These are phyloP conservation scores for Naganishia liquefaciens DNA, from an alignment of 1,284 basidiomycete species.

Conservation along the genomic window DNA sequence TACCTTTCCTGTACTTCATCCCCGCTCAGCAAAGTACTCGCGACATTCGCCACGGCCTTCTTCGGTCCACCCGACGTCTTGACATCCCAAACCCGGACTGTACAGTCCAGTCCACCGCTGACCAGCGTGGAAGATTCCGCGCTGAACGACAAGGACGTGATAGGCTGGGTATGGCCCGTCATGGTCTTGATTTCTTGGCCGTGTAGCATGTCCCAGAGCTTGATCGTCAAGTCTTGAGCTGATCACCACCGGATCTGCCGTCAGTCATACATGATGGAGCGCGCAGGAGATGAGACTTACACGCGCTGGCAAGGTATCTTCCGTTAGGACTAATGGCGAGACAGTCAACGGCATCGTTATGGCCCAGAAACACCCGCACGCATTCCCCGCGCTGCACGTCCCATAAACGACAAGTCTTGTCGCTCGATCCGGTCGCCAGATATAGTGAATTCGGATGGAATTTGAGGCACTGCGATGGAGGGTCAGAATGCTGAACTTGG, in stretches of 20 bases:
- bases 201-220: conserved; percentile 93
- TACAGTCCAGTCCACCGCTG: conserved; percentile 87
- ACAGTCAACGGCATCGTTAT: conserved; percentile 84
- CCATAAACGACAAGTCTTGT: conserved; percentile 94
- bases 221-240: conserved; percentile 91
- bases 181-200: conserved; percentile 94
- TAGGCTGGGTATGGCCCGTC: conserved; percentile 84
- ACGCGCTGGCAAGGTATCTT: conserved; percentile 85
- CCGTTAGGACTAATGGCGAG: conserved; percentile 92
- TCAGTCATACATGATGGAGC: background rate
- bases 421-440: conserved; percentile 93
- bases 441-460: conserved; percentile 99
- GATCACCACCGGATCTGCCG: conserved; percentile 20
- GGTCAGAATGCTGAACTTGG: conserved; percentile 1
- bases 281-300: conserved; percentile 55
- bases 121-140: conserved; percentile 87
- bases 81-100: conserved; percentile 95
- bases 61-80: conserved; percentile 69
- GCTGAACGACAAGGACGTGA: conserved; percentile 88
- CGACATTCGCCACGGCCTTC: conserved; percentile 58
- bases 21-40: conserved; percentile 40
- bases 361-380: conserved; percentile 92
- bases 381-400: conserved; percentile 95
- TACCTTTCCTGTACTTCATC: conserved; percentile 33
- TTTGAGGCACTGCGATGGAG: conserved; percentile 71